Base-by-base conservation (phyloP, 768 basidiomycete genomes). In the Trametes cingulata region DNA sequence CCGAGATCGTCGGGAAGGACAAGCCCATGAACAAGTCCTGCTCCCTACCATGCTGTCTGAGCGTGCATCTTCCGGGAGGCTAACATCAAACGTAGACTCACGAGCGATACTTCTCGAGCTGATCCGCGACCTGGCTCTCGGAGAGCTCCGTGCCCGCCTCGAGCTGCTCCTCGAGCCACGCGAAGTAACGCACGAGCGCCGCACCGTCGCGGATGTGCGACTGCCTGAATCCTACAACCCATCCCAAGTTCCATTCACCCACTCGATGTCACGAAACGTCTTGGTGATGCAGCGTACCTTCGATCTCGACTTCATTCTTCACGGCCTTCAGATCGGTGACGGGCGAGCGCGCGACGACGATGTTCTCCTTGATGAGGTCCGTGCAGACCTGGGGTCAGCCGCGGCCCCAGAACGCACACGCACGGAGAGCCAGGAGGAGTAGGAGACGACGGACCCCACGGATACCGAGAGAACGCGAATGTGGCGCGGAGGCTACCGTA, bases 1-100 rank as follows among this genome's bases (percentile, higher is more conserved):
- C 89, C 0, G 95, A 97, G 55, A 99, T 98, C 0, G 97, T 97
- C 0, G 83, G 74, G 72, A 99, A 99, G 2, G 93, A 95, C 14
- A 95, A 75, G 0, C 96, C 96, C 64, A 82, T 86, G 81, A 93
- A 99, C 49, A 86, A 68, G 27, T 84, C 82, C 22, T 91, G 80
- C 69, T 94, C 85, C 9, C 93, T 95, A 51, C 19, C 39, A 14
- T 40, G 6, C 6, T 14, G 36, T 39, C 19, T 9, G 9, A 19
- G 22, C 22, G 50, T 37, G 12, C 29, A 33, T 33, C 6, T 33
- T 5, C 6, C 29, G 10, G 29, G 6, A 9, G 17, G 15, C 17
- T 8, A 37, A 19, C 24, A 17, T 24, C 42, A n/a, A n/a, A n/a
- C n/a, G n/a, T 33, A 33, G 1, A 79, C 90, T 68, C 67, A 93